Base-by-base conservation (phyloP, 2,329 filamentous ascomycete genomes). In the Ilyonectria robusta region DNA sequence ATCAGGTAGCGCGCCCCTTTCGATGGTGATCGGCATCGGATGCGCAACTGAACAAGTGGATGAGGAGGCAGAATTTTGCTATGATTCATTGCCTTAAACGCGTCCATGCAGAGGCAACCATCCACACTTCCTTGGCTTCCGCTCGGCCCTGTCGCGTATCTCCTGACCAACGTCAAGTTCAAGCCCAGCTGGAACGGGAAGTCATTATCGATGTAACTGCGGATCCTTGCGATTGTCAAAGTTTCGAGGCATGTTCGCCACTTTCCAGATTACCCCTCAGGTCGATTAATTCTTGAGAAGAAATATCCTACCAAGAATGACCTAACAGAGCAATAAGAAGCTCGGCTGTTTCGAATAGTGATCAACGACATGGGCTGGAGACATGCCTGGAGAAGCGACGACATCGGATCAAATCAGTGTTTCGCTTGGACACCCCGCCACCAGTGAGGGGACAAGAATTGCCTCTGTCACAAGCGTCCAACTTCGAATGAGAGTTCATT, bases 391-490 rank as follows among this genome's bases (percentile, higher is more conserved):
- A 46, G 21, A 31, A 29, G 15, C 55, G 44, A 48, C 54, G 29
- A 35, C 21, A 26, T 33, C 35, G 55, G 42, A 40, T 21, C 35
- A 59, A 51, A 23, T 29, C 56, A 59, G 50, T 55, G 59, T 48
- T 58, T 66, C 56, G 53, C 55, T 47, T 55, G 33, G 35, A 7
- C 42, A 19, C 26, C 26, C 47, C 60, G 21, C 40, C n/a, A 29
- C 53, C n/a, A 44, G 58, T 56, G 50, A 62, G 47, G 48, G 47
- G 47, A 42, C 54, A 68, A 68, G 62, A 42, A 65, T 65, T 48
- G 51, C 42, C 33, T 48, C 48, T 31, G 63, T 68, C 70, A 65
- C 60, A 57, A 63, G 62, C 53, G 53, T 61, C 54, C 54, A 54
- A 55, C 47, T 35, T 58, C 55, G 31, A 65, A 50, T 51, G 59